A percentile compares a stretch with the other conserved stretches of the same genome.
These are phyloP conservation scores for Aquilaria malaccensis DNA, from an alignment of 345 rosid species.

Conservation along the genomic window DNA sequence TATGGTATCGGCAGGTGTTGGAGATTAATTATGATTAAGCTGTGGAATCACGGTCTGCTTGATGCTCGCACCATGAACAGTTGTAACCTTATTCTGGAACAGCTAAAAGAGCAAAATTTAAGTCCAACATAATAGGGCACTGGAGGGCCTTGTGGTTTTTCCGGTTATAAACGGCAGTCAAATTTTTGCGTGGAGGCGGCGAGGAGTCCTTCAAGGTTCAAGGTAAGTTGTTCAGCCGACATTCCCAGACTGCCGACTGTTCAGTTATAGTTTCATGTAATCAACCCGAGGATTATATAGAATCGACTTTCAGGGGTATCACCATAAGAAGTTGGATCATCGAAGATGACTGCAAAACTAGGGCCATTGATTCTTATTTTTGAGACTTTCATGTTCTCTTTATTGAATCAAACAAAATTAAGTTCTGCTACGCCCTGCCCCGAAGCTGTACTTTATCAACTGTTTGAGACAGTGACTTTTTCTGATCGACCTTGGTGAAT, in stretches of 20 bases:
- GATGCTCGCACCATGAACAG: conserved; percentile 62
- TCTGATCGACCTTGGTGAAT: too few species aligned
- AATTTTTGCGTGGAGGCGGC: neutral
- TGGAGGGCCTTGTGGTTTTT: neutral
- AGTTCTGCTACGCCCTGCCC: too few species aligned
- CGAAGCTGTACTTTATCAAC: too few species aligned
- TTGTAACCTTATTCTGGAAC: conserved; percentile 52
- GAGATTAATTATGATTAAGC: conserved; percentile 71
- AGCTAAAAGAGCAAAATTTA: conserved; percentile 26
- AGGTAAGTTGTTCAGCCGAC: neutral
- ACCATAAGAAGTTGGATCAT: too few species aligned
- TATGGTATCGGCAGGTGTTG: conserved; percentile 52
- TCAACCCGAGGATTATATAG: neutral
- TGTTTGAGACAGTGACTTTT: too few species aligned
- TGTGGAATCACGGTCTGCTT: conserved; percentile 76
- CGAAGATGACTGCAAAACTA: too few species aligned
- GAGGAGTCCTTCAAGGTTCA: neutral
- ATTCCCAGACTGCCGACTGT: neutral
- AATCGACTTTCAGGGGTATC: too few species aligned
- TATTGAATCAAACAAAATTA: too few species aligned
- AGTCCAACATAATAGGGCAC: conserved; percentile 21
- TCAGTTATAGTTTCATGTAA: neutral
- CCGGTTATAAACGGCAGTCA: conserved; percentile 1
- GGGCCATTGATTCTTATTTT: too few species aligned
- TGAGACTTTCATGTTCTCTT: too few species aligned